phyloP scores from a whole-genome alignment of 2,329 filamentous ascomycete genomes.

The Fusarium sp. region DNA sequence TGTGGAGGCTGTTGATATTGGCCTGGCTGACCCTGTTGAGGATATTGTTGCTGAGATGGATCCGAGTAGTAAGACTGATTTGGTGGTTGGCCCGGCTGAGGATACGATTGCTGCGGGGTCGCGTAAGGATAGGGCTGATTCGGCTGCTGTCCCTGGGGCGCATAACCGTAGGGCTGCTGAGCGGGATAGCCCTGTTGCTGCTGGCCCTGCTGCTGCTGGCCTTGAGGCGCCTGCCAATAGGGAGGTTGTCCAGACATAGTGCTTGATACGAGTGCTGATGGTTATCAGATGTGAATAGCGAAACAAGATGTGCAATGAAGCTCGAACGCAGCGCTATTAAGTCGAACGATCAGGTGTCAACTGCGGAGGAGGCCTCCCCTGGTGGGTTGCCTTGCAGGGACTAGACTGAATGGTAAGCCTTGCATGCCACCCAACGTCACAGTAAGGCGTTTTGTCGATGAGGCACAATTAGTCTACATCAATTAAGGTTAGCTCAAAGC shows the following conservation, averaged over 20 bases:
- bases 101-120: constrained; percentile 20
- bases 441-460: neutral
- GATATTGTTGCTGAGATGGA: constrained; percentile 25
- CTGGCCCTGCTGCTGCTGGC: neutral
- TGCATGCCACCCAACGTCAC: neutral
- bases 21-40: constrained; percentile 3
- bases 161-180: constrained; percentile 31
- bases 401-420: neutral
- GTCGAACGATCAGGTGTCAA: neutral
- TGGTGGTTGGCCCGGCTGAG: constrained; percentile 7
- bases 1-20: constrained; percentile 3
- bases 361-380: neutral
- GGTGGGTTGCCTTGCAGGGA: neutral
- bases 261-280: neutral
- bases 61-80: constrained; percentile 22
- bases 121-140: neutral
- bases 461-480: neutral
- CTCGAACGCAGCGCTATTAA: neutral
- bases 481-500: neutral
- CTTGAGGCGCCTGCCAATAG: constrained; percentile 31
- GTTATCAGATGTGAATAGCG: neutral
- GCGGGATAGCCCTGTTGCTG: constrained; percentile 15
- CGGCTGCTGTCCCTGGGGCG: constrained; percentile 23
- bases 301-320: neutral
- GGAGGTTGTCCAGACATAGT: constrained; percentile 28